Evolutionary conservation across 768 basidiomycete species (phyloP), one percentile per base, ranked within the genome.

Genomic region (Flagelloscypha sp.): DNA sequence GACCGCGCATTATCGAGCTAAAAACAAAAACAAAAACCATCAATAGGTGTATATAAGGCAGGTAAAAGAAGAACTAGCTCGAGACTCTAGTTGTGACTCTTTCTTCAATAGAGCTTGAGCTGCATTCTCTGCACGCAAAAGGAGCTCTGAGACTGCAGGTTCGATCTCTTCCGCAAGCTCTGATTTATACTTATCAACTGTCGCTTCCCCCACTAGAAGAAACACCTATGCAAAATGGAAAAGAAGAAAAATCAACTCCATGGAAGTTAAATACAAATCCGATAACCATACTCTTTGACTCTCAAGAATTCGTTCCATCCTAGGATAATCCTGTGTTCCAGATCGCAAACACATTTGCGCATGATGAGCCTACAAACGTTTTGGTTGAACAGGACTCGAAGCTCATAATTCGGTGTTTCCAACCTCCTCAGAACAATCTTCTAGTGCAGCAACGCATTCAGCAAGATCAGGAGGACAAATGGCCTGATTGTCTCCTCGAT

Each of bases 381-480:
- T 29, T 11, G 3, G 16, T 8, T 2, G 8, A 21, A 30, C 20
- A 27, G 6, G 15, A 36, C 5, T 22, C 22, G 18, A 8, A 21
- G 21, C 40, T 18, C 23, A 28, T 12, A 18, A 27, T 9, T 24
- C 9, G 25, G 23, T 11, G 7, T 4, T 24, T 42, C 58, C 35
- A 40, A 76, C 80, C 74, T 85, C 79, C 52, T 84, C 79, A 48
- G 82, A 86, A 46, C 84, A 85, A 45, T 84, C 80, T 47, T 85
- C 80, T 71, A 86, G 75, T 1, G 79, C 77, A 45, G 70, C 60
- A 4, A 87, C 84, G 48, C 84, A 85, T 56, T 85, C 84, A 35
- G 68, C 69, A 12, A 87, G 62, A 54, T 75, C 75, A 1, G 76
- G 81, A 3, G 82, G 82, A 48, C 82, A 86, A 38, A 70, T 65